Evolutionary conservation across 2,329 filamentous ascomycete species (phyloP), one percentile per base, ranked within the genome.

Genomic region (Periglandula ipomoeae): DNA sequence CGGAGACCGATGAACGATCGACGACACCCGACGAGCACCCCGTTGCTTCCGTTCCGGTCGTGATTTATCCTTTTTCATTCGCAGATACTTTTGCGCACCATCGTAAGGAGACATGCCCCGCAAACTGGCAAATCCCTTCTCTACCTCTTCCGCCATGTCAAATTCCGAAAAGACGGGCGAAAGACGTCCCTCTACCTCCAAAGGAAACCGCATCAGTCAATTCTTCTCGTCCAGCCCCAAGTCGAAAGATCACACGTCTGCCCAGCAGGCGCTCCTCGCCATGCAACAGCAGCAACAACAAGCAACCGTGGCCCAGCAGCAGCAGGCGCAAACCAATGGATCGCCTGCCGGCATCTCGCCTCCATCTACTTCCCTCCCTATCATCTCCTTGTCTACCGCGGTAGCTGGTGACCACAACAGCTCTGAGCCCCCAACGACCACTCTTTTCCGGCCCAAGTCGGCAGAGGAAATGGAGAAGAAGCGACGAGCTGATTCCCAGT

Each of bases 351-450:
- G 81, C 53, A 84, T 89, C 60, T 83, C 81, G 55, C 78, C 81
- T 50, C 77, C 89, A 38, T 84, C 85, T 50, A 71, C 90, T 55
- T 87, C 88, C 43, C 73, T 96, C 59, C 91, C 91, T 35, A 91
- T 85, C 47, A 96, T 97, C 61, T 95, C 89, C 38, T 77, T 97
- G 50, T 95, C 91, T 11, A 89, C 89, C 38, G 88, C 88, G 44
- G 87, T 82, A 26, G 85, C 81, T 54, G 86, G 87, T 58, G 78
- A 93, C 74, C 68, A 67, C 48, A 79, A 82, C 64, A 84, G 79
- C 63, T 82, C 81, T 65, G 85, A 95, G 58, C 74, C 84, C 44
- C 75, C 85, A 13, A 86, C 86, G 44, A 95, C 82, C 10, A 75
- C 79, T 8, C 81, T 97, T 45, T 96, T 95, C 69, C 82, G 91